A percentile compares a stretch with the other conserved stretches of the same genome.
These are phyloP conservation scores for Lithospermum erythrorhizon DNA, from an alignment of 257 asterid species.

Conservation along the genomic window DNA sequence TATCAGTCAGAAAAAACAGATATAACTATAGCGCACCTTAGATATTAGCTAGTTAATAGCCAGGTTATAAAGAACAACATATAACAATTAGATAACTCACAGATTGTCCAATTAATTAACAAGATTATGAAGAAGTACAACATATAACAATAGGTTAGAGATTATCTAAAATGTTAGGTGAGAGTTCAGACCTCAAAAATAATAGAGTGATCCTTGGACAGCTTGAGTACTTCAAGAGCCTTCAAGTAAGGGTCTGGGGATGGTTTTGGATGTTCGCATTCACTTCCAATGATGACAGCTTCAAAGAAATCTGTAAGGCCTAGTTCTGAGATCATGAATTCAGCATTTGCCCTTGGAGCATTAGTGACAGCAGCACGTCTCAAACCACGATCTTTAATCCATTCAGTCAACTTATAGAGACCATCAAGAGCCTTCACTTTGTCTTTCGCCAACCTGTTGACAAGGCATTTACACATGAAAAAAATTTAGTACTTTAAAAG, in stretches of 20 bases:
- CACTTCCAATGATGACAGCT: constrained; percentile 61
- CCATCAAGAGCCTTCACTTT: constrained; percentile 62
- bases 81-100: no score
- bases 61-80: no score
- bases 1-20: constrained; percentile 8
- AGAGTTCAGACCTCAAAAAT: constrained; percentile 66
- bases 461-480: constrained; percentile 1
- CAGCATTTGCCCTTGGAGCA: constrained; percentile 83
- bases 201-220: constrained; percentile 67
- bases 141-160: not conserved
- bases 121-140: no score
- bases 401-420: constrained; percentile 46
- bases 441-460: constrained; percentile 57
- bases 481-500: constrained; percentile 3
- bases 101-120: no score
- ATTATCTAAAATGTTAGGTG: not conserved
- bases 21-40: no score
- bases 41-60: no score
- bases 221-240: constrained; percentile 73
- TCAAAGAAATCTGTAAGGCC: constrained; percentile 82
- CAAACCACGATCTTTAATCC: constrained; percentile 84
- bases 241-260: constrained; percentile 85
- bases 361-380: constrained; percentile 94
- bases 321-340: constrained; percentile 61
- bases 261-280: constrained; percentile 80